Base-by-base conservation (phyloP, 139 green algal genomes). In the Chlamydomonas eustigma region DNA sequence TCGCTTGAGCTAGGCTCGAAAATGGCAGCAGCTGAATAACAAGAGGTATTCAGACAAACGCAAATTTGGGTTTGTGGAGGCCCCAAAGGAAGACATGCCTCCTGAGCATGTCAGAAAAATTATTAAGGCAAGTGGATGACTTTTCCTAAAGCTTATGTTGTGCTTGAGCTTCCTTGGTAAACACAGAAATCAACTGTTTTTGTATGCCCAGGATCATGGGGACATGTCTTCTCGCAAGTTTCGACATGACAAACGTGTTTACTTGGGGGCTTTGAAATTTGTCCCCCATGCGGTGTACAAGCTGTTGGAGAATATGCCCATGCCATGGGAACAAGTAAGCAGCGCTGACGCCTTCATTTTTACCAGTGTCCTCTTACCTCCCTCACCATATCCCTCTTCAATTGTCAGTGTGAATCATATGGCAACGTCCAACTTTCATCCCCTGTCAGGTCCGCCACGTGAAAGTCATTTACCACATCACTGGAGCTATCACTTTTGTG, bases 241-340 rank as follows among this genome's bases (percentile, higher is more conserved):
- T 81, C 79, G 96, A 3, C 90, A 96, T 65, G 96, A 99, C 88
- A 99, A 98, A 87, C 91, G 96, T 30, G 96, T 99, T 30, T 99
- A 99, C 82, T 85, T 99, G 38, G 96, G 96, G 25, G 96, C 96
- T 6, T 89, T 99, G 30, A 99, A 99, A 87, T 99, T 98, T 84
- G 91, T 98, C 67, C 96, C 96, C 2, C 96, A 99, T 79, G 96
- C 96, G 2, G 94, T 99, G 35, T 97, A 95, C 87, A 99, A 99
- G 90, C 92, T 99, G 69, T 87, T 99, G 82, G 96, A 99, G 86
- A 99, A 99, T 90, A 98, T 99, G 95, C 96, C 96, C 12, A 98
- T 99, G 95, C 96, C 96, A 2, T 99, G 96, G 96, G 95, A 99
- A 82, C 92, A 98, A 89, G 90, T 68, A 68, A 4, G 52, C 52